These are phyloP conservation scores for Pseudogymnoascus sp. DNA, from an alignment of 2,329 filamentous ascomycete species.

Conservation along the genomic window DNA sequence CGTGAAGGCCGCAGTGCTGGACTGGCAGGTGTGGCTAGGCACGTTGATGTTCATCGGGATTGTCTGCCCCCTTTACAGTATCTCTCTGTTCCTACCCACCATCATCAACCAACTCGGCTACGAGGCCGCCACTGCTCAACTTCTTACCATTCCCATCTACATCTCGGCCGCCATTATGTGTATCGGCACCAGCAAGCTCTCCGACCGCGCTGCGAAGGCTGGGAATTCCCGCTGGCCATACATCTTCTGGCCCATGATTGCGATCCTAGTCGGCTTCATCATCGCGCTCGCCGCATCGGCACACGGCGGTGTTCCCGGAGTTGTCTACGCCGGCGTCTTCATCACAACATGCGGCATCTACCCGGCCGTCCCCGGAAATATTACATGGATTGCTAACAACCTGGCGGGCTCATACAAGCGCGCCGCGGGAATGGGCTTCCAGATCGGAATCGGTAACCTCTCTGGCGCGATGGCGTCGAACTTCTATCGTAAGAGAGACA, in stretches of 20 bases:
- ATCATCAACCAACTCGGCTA: conserved; percentile 45
- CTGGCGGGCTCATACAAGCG: conserved; percentile 47
- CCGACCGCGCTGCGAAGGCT: conserved; percentile 42
- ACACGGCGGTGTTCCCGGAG: conserved; percentile 29
- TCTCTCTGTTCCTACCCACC: conserved; percentile 34
- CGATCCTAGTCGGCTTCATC: conserved; percentile 49
- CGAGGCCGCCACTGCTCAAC: conserved; percentile 38
- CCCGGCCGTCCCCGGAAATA: conserved; percentile 34
- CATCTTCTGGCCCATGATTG: conserved; percentile 42
- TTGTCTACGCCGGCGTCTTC: conserved; percentile 38
- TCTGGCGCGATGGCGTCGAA: conserved; percentile 61
- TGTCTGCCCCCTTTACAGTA: conserved; percentile 37
- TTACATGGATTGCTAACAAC: conserved; percentile 50
- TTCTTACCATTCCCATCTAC: conserved; percentile 43
- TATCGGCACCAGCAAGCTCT: conserved; percentile 43
- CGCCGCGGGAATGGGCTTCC: conserved; percentile 54
- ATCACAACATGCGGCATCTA: conserved; percentile 37
- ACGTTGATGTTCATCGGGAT: conserved; percentile 52
- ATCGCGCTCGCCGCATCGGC: conserved; percentile 34
- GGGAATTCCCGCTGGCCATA: conserved; percentile 38
- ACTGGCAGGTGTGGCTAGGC: conserved; percentile 36
- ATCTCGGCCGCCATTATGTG: conserved; percentile 54
- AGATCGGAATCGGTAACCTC: conserved; percentile 53
- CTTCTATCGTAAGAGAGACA: conserved; percentile 51
- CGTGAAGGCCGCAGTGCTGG: conserved; percentile 34